Evolutionary conservation across 2,329 filamentous ascomycete genomes (phyloP), one percentile per base, ranked within the genome.

Genomic region (Colletotrichum lini): DNA sequence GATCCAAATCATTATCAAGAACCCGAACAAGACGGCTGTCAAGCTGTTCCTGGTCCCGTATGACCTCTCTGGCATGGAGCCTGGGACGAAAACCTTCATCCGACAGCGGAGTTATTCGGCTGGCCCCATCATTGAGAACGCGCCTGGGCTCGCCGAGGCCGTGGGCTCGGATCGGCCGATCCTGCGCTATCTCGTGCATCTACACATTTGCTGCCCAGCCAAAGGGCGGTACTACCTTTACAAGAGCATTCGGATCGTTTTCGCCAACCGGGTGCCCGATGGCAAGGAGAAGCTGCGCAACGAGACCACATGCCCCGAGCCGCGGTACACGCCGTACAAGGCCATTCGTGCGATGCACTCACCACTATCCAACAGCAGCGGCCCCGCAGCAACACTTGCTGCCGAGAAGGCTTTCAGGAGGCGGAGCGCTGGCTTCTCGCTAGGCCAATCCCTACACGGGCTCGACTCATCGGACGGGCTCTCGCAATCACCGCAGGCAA

Each of bases 1-100:
- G 81, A 86, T 99, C 16, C 96, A 99, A 77, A 97, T 99, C 74
- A 92, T 99, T 73, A 94, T 99, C 80, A 98, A 98, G 80, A 99
- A 98, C 77, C 96, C 95, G 18, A 98, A 98, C 83, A 98, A 98
- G 79, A 98, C 96, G 4, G 96, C 96, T 1, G 96, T 98, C 65
- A 98, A 99, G 80, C 86, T 99, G 0, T 98, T 98, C 76, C 87
- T 98, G 30, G 90, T 99, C 3, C 96, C 96, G 0, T 99, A 98
- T 76, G 95, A 98, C 79, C 85, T 99, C 1, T 88, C 90, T 1
- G 96, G 94, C 62, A 99, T 99, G 96, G 93, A 96, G 73, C 89
- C 94, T 0, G 95, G 95, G 0, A 97, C 94, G 18, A 98, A 98
- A 81, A 99, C 96, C 0, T 98, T 98, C 76, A 93, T 99, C 72